Conservation (phyloP, 1,139 yeast genomes). For the Yamadazyma sp. region DNA sequence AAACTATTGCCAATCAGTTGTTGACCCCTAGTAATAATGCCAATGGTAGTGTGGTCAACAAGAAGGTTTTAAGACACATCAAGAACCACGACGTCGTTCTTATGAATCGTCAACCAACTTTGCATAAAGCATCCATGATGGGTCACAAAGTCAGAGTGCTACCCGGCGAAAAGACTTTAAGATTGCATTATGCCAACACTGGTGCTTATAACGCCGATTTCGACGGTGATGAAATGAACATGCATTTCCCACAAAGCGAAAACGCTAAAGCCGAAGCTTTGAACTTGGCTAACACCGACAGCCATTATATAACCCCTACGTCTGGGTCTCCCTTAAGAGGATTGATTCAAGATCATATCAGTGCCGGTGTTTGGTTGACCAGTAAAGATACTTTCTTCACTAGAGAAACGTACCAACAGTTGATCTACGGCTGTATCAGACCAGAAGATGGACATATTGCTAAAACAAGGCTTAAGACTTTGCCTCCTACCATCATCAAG, state of each 20-base stretch:
- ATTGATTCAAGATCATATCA: conserved; percentile 96
- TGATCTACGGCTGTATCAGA: conserved; percentile 88
- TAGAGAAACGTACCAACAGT: conserved; percentile 89
- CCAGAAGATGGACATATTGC: conserved; percentile 99
- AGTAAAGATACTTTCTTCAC: conserved; percentile 89
- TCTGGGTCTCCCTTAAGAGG: conserved; percentile 99
- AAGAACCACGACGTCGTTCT: conserved; percentile 92
- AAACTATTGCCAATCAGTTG: conserved; percentile 93
- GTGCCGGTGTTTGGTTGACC: conserved; percentile 98
- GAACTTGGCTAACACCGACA: conserved; percentile 92
- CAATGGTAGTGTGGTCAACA: conserved; percentile 59
- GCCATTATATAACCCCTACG: conserved; percentile 96
- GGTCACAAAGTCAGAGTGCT: conserved; percentile 96
- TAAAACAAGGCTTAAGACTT: conserved; percentile 65
- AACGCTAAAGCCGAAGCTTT: conserved; percentile 97
- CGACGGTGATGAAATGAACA: conserved; percentile 99
- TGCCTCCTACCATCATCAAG: conserved; percentile 86
- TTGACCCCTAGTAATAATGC: conserved; percentile 72
- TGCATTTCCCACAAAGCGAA: conserved; percentile 99
- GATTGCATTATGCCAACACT: conserved; percentile 97
- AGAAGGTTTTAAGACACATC: conserved; percentile 92
- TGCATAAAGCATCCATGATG: conserved; percentile 99
- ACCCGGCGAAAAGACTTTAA: conserved; percentile 94
- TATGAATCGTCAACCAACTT: conserved; percentile 98
- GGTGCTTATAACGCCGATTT: conserved; percentile 99